These are phyloP conservation scores for Cladophialophora carrionii DNA, from an alignment of 2,329 filamentous ascomycete genomes.

Conservation along the genomic window DNA sequence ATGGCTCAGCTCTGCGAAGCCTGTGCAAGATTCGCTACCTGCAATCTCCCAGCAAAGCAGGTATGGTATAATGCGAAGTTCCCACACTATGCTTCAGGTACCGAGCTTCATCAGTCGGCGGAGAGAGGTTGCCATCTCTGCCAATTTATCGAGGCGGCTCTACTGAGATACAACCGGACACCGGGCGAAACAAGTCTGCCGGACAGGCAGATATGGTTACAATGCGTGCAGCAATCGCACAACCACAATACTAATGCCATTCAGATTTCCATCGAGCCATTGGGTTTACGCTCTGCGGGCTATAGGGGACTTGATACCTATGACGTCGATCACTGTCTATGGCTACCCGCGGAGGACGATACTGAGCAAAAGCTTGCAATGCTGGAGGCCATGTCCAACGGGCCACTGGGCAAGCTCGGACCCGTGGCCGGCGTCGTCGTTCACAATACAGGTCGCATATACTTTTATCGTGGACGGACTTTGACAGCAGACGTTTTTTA, in stretches of 20 bases:
- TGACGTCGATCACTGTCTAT: background rate
- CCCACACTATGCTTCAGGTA: background rate
- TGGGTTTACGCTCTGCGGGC: background rate
- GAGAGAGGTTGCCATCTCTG: background rate
- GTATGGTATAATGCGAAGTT: background rate
- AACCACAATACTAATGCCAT: background rate
- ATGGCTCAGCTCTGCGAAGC: background rate
- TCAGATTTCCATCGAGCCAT: background rate
- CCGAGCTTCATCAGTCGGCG: background rate
- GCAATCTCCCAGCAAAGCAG: background rate
- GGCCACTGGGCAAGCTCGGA: background rate
- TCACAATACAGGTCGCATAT: background rate
- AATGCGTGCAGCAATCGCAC: background rate
- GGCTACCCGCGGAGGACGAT: background rate
- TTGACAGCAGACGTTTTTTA: background rate
- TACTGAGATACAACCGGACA: background rate
- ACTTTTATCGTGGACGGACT: background rate
- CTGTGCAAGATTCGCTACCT: background rate
- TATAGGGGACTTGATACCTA: background rate
- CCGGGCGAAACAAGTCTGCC: background rate
- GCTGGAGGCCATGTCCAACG: background rate
- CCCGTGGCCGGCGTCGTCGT: background rate
- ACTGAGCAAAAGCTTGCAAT: background rate
- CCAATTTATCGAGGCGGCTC: background rate
- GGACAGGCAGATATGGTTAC: background rate